Evolutionary conservation across 2,329 filamentous ascomycete species (phyloP), one percentile per base, ranked within the genome.

Genomic region (Stagonosporopsis cucurbitacearum): DNA sequence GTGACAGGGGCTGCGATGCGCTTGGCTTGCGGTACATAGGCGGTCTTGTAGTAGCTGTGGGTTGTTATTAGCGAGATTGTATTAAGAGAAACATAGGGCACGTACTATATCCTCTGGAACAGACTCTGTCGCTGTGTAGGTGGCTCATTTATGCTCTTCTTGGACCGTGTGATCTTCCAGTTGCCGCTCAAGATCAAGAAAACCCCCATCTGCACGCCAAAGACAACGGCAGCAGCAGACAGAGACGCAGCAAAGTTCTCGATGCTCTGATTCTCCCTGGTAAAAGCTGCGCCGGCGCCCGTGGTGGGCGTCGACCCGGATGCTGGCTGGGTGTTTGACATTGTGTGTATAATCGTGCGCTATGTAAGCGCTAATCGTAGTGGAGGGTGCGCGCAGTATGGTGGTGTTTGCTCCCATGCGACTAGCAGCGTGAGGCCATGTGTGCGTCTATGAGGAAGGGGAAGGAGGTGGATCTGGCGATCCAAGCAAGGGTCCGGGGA

Each of bases 71-170:
- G 65, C 19, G 7, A 5, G 11, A 25, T 33, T 22, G 7, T 1
- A 17, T 3, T 3, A 17, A 4, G 13, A 32, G 13, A 4, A 8
- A 3, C 1, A 25, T 7, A 17, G 2, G 30, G 30, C 13, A 65
- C 71, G 47, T 61, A 74, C 72, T 76, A 76, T 47, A 76, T 76
- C 50, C 72, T 73, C 54, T 70, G 69, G 59, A 75, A 75, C 20
- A 75, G 61, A 30, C 70, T 71, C 59, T 75, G 72, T 15, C 68
- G 66, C 40, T 71, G 62, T 9, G 68, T 65, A 1, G 63, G 51
- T 23, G 60, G 63, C 26, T 68, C 65, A 12, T 22, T 39, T 4
- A 20, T 30, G 17, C 49, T 56, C 39, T 66, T 62, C 41, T 64
- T 66, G 2, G 66, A 68, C 37, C 65, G 65, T 13, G 57, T 60